Percentiles rank a stretch among this genome's conserved stretches.
phyloP scores from a whole-genome alignment of 2,329 filamentous ascomycete species.

The Calonectria pseudoreteaudii region DNA sequence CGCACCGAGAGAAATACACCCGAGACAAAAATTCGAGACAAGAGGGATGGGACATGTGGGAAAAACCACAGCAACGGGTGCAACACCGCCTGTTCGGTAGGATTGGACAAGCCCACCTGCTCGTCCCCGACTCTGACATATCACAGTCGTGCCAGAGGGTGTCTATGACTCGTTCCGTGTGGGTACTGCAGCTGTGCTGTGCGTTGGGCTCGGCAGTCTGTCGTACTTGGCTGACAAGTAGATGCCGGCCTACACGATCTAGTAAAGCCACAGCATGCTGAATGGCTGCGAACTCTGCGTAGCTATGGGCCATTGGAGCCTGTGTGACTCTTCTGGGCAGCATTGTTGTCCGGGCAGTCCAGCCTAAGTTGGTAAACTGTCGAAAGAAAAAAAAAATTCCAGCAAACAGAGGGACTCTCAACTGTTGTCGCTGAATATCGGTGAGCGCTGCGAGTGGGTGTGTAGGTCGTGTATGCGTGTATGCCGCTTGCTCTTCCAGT shows the following conservation, averaged over 20 bases:
- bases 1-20: neutral
- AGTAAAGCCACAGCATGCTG: slow-evolving; percentile 5
- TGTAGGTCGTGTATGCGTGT: slow-evolving; percentile 10
- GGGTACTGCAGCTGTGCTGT: slow-evolving; percentile 24
- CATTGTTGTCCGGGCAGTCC: slow-evolving; percentile 1
- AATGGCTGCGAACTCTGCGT: slow-evolving; percentile 17
- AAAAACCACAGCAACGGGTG: neutral
- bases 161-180: slow-evolving; percentile 22
- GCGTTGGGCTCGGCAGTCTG: slow-evolving; percentile 19
- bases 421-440: neutral
- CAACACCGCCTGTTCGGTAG: neutral
- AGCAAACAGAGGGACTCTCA: neutral
- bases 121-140: slow-evolving; percentile 8
- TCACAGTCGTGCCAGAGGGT: neutral
- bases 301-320: neutral
- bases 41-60: neutral
- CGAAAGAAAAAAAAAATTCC: neutral
- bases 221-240: slow-evolving; percentile 13
- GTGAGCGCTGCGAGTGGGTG: neutral
- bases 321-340: slow-evolving; percentile 14
- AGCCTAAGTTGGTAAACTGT: slow-evolving; percentile 22
- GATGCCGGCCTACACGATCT: slow-evolving; percentile 15
- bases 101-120: slow-evolving; percentile 2
- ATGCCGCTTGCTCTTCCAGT: neutral
- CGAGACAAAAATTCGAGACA: neutral